Conservation (phyloP, 2,329 filamentous ascomycete genomes). For the Claviceps purpurea region DNA sequence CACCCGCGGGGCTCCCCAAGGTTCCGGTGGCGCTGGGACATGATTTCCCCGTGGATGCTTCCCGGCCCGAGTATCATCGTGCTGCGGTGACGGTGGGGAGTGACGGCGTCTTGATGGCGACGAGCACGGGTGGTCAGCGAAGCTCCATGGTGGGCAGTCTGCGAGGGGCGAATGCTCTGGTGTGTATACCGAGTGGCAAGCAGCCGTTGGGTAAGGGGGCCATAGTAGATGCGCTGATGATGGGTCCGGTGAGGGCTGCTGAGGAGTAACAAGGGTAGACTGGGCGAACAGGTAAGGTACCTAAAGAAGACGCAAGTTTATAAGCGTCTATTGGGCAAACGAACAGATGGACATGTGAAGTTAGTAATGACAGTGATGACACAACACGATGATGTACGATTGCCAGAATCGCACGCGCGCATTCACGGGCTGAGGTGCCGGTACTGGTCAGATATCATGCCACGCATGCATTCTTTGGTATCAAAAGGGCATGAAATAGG, state of each 20-base stretch:
- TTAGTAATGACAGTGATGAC: too few species aligned
- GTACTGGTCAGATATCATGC: too few species aligned
- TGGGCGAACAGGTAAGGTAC: not conserved
- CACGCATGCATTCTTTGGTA: too few species aligned
- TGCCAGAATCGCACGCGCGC: too few species aligned
- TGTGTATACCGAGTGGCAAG: slow-evolving; percentile 57
- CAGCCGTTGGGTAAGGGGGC: slow-evolving; percentile 54
- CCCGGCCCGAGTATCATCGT: slow-evolving; percentile 86
- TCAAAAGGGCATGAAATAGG: not conserved
- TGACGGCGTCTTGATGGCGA: slow-evolving; percentile 59
- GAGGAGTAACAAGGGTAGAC: not conserved
- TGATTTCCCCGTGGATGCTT: slow-evolving; percentile 60
- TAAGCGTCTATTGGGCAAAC: too few species aligned
- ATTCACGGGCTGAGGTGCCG: too few species aligned
- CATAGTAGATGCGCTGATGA: slow-evolving; percentile 65
- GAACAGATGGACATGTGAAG: too few species aligned
- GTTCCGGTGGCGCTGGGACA: slow-evolving; percentile 61
- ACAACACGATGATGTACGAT: too few species aligned
- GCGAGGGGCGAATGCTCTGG: slow-evolving; percentile 72
- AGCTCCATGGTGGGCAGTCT: slow-evolving; percentile 85
- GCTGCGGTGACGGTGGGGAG: slow-evolving; percentile 52
- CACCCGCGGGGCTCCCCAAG: slow-evolving; percentile 53
- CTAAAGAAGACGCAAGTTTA: not conserved
- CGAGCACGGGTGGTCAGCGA: slow-evolving; percentile 78
- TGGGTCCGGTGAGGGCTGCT: slow-evolving; percentile 37